These are phyloP conservation scores for Solanum gracilifrons DNA, from an alignment of 257 asterid genomes.

Conservation along the genomic window DNA sequence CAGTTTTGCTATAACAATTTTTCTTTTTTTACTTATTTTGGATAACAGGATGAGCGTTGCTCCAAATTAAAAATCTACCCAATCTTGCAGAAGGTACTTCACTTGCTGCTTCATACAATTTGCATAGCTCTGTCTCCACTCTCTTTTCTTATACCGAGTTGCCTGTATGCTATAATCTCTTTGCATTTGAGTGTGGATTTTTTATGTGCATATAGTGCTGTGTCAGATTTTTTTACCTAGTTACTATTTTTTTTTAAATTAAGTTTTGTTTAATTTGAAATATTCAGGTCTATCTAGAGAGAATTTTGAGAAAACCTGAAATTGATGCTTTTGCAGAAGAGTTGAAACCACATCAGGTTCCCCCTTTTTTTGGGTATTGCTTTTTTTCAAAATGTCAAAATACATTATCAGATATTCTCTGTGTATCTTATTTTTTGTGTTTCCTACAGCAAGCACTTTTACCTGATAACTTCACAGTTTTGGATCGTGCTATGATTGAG, in stretches of 20 bases:
- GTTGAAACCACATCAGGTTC: slow-evolving; percentile 95
- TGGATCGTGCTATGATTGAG: slow-evolving; percentile 98
- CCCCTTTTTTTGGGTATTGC: background rate
- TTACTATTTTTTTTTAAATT: background rate
- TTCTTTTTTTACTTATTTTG: background rate
- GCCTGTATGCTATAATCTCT: background rate
- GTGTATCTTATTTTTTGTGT: slow-evolving; percentile 2
- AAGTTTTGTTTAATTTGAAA: slow-evolving; percentile 3
- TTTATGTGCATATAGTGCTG: background rate
- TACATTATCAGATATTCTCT: background rate
- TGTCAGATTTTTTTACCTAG: background rate
- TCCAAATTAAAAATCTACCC: slow-evolving; percentile 89
- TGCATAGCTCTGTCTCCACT: background rate
- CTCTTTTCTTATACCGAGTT: background rate
- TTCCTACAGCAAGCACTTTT: slow-evolving; percentile 63
- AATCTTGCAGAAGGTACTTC: slow-evolving; percentile 87
- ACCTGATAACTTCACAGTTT: slow-evolving; percentile 91
- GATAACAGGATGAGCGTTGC: slow-evolving; percentile 90
- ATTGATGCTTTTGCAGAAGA: slow-evolving; percentile 97
- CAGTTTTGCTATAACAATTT: background rate
- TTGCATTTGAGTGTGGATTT: background rate
- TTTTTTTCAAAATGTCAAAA: background rate
- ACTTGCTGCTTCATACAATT: background rate
- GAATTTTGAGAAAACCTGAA: slow-evolving; percentile 93
- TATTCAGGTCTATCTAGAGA: slow-evolving; percentile 86